Evolutionary conservation across 2,329 filamentous ascomycete genomes (phyloP).

Genomic region (Colletotrichum shisoi): DNA sequence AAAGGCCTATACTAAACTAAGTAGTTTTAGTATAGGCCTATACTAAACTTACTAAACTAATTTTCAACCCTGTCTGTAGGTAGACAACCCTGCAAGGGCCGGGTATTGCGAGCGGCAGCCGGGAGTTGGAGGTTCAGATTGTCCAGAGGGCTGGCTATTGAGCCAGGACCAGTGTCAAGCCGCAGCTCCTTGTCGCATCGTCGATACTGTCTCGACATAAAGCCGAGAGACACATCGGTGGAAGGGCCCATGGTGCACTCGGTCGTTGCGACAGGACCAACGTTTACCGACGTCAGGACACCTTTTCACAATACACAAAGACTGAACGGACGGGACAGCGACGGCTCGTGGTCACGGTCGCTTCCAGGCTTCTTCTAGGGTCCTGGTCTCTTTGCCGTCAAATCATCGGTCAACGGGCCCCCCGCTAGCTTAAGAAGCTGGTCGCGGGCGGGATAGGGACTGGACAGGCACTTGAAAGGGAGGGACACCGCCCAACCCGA

Average conservation of each 20-base stretch:
- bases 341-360: not conserved
- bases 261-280: constrained; percentile 22
- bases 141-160: not conserved
- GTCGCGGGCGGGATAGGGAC: not conserved
- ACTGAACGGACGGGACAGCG: not conserved
- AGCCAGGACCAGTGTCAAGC: constrained; percentile 29
- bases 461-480: constrained; percentile 1
- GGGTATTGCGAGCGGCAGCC: constrained; percentile 1
- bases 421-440: constrained; percentile 2
- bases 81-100: not conserved
- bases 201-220: constrained; percentile 24
- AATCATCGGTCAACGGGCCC: constrained; percentile 21
- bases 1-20: too few species aligned
- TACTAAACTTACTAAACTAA: too few species aligned
- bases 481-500: constrained; percentile 17
- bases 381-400: constrained; percentile 1
- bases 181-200: constrained; percentile 33
- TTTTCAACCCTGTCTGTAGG: too few species aligned
- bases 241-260: constrained; percentile 17
- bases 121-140: constrained; percentile 4
- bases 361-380: not conserved
- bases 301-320: not conserved
- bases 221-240: constrained; percentile 18
- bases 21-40: too few species aligned
- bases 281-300: constrained; percentile 10